Percentiles rank a stretch among this genome's conserved stretches.
These are phyloP conservation scores for Nicotiana rustica DNA, from an alignment of 305 asterid genomes.

Conservation along the genomic window DNA sequence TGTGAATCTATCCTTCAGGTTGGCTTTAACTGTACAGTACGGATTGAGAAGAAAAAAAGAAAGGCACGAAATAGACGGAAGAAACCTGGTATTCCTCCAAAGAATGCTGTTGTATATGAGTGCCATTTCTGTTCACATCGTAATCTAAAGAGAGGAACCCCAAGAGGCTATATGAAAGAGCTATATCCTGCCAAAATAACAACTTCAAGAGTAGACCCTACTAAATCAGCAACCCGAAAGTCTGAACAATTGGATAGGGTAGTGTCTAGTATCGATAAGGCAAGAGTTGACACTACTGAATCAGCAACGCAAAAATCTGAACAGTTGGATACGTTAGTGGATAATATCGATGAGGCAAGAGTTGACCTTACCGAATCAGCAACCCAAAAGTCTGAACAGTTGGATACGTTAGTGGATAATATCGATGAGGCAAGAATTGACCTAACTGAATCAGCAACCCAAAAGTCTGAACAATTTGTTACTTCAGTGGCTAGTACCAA, in stretches of 20 bases:
- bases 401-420: background rate
- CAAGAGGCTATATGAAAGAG: constrained; percentile 45
- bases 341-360: background rate
- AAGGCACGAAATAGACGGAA: constrained; percentile 45
- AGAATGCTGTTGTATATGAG: constrained; percentile 65
- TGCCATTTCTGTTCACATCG: constrained; percentile 75
- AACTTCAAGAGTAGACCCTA: constrained; percentile 36
- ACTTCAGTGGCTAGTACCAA: background rate
- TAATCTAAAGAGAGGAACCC: constrained; percentile 74
- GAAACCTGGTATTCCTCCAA: constrained; percentile 40
- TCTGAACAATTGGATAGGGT: background rate
- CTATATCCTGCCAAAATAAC: constrained; percentile 57
- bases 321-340: background rate
- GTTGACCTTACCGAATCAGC: constrained; percentile 5
- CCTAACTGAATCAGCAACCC: background rate
- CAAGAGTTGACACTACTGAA: background rate
- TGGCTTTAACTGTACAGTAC: constrained; percentile 65
- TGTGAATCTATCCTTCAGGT: constrained; percentile 69
- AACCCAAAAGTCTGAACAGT: background rate
- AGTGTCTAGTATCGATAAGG: constrained; percentile 8
- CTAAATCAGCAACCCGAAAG: constrained; percentile 36
- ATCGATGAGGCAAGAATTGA: background rate
- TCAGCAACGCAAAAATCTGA: background rate
- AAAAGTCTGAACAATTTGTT: background rate
- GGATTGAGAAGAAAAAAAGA: constrained; percentile 60